phyloP scores from a whole-genome alignment of 352 stramenopile genomes.

The Phytophthora crassamura region DNA sequence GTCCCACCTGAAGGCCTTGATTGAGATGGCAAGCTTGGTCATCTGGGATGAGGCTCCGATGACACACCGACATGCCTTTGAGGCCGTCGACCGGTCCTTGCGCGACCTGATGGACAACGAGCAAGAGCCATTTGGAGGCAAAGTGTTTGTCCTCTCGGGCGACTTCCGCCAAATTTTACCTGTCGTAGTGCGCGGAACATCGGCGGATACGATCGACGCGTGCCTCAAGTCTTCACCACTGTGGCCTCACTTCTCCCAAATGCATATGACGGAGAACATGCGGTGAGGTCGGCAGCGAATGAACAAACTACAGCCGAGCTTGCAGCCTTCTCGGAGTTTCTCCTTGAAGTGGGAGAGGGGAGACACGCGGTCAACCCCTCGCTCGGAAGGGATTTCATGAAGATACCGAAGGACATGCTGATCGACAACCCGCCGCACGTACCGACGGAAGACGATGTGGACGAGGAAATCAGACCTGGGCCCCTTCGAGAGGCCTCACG shows the following conservation, averaged over 20 bases:
- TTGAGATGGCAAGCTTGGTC: slow-evolving; percentile 7
- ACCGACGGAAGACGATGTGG: too few relatives aligned
- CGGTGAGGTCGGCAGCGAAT: background rate
- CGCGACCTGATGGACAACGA: slow-evolving; percentile 10
- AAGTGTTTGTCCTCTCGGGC: slow-evolving; percentile 25
- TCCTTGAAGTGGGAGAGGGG: slow-evolving; percentile 14
- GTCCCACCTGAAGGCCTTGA: slow-evolving; percentile 3
- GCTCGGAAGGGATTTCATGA: too few relatives aligned
- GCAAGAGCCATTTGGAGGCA: slow-evolving; percentile 32
- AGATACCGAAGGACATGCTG: too few relatives aligned
- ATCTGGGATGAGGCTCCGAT: slow-evolving; percentile 22
- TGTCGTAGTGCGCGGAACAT: slow-evolving; percentile 9
- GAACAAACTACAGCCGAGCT: background rate
- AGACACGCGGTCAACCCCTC: slow-evolving; percentile 1
- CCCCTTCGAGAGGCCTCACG: too few relatives aligned
- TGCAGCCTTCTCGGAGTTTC: background rate
- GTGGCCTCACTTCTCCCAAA: slow-evolving; percentile 5
- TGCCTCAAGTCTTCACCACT: slow-evolving; percentile 14
- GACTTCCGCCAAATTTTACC: slow-evolving; percentile 39
- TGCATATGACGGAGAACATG: slow-evolving; percentile 20
- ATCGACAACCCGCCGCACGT: too few relatives aligned
- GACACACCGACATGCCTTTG: slow-evolving; percentile 21
- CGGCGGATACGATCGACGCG: slow-evolving; percentile 16
- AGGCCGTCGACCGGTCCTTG: slow-evolving; percentile 35
- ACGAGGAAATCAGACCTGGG: too few relatives aligned